A percentile compares a stretch with the other conserved stretches of the same genome.
phyloP scores from a whole-genome alignment of 2,329 filamentous ascomycete genomes.

The Acephala macrosclerotiorum region DNA sequence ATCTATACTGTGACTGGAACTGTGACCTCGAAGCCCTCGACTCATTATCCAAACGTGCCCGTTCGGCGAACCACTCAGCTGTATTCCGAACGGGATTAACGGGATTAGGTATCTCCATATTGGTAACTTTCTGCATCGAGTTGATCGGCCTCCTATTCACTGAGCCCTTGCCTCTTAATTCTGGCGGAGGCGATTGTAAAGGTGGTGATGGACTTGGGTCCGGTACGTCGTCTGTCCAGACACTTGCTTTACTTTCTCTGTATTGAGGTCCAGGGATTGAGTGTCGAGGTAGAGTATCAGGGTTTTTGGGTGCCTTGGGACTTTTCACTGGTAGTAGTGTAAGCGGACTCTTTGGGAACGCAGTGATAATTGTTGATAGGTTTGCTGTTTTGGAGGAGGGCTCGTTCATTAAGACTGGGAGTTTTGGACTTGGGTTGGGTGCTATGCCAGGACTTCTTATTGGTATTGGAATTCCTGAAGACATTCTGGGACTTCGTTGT shows the following conservation, averaged over 20 bases:
- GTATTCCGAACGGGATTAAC: slow-evolving; percentile 24
- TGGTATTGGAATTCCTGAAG: slow-evolving; percentile 17
- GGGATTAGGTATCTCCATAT: slow-evolving; percentile 22
- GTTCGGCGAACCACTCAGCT: slow-evolving; percentile 27
- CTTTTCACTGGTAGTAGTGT: slow-evolving; percentile 3
- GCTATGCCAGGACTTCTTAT: slow-evolving; percentile 4
- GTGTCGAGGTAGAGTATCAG: not conserved
- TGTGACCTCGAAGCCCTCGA: not conserved
- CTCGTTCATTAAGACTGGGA: not conserved
- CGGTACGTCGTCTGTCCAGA: slow-evolving; percentile 40
- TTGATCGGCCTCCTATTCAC: not conserved
- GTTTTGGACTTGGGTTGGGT: not conserved
- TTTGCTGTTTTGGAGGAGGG: not conserved
- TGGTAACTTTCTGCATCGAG: slow-evolving; percentile 2
- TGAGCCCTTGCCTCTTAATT: not conserved
- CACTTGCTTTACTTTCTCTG: slow-evolving; percentile 36
- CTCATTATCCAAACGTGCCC: not conserved
- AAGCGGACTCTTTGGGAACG: slow-evolving; percentile 10
- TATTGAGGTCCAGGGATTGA: slow-evolving; percentile 9
- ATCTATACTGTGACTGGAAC: not conserved
- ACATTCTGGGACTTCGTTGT: slow-evolving; percentile 1
- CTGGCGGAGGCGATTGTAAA: slow-evolving; percentile 19
- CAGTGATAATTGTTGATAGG: not conserved
- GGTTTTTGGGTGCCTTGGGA: slow-evolving; percentile 13
- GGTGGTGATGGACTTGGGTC: slow-evolving; percentile 24